Conservation (phyloP, 768 basidiomycete genomes). For the Lactarius tabidus region DNA sequence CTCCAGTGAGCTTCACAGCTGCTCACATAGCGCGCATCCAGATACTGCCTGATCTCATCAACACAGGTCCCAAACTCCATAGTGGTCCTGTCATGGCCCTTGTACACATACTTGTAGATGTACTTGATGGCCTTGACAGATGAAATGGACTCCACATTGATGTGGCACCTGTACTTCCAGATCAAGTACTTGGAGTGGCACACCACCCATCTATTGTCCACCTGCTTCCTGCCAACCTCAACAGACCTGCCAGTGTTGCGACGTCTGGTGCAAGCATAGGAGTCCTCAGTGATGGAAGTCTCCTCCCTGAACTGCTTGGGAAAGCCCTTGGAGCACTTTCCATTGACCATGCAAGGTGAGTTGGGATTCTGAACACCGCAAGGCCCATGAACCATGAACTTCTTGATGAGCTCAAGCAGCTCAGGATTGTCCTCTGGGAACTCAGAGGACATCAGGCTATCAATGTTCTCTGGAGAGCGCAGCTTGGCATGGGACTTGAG, state of each 20-base stretch:
- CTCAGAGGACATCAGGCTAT: conserved; percentile 39
- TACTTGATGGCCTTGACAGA: conserved; percentile 43
- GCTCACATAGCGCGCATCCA: conserved; percentile 40
- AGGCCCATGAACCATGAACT: conserved; percentile 47
- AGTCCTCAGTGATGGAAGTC: conserved; percentile 39
- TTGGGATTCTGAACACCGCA: conserved; percentile 37
- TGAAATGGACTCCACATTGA: conserved; percentile 45
- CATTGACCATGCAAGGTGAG: too few relatives aligned
- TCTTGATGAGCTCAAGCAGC: conserved; percentile 40
- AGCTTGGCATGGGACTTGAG: conserved; percentile 37
- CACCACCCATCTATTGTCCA: conserved; percentile 43
- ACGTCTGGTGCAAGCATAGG: conserved; percentile 39
- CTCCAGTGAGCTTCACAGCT: too few relatives aligned
- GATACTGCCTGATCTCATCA: conserved; percentile 20
- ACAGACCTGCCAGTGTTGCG: conserved; percentile 36
- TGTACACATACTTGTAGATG: conserved; percentile 45
- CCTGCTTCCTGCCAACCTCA: conserved; percentile 26
- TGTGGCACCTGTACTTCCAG: conserved; percentile 41
- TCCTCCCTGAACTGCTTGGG: conserved; percentile 31
- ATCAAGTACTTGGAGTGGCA: conserved; percentile 38
- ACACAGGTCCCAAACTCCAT: too few relatives aligned
- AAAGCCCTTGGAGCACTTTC: too few relatives aligned
- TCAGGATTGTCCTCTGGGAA: conserved; percentile 37
- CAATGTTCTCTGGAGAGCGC: conserved; percentile 35
- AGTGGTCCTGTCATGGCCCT: conserved; percentile 40